These are phyloP conservation scores for Pseudocercospora fijiensis DNA, from an alignment of 2,329 filamentous ascomycete species.

Conservation along the genomic window DNA sequence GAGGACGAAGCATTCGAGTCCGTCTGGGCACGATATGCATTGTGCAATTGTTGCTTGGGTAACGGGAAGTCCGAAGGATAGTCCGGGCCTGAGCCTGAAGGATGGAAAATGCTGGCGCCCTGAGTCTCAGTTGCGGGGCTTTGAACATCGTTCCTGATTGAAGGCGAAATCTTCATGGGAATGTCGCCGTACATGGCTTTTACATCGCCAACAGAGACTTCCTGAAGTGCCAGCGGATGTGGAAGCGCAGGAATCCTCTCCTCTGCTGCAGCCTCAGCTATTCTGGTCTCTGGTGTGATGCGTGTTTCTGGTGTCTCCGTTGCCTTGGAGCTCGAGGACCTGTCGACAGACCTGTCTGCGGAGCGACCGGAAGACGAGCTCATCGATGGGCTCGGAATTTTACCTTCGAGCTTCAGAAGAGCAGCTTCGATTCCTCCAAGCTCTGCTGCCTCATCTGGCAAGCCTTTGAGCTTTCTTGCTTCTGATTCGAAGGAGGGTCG, in stretches of 20 bases:
- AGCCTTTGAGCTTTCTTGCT: constrained; percentile 79
- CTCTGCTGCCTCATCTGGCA: constrained; percentile 67
- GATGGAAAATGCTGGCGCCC: constrained; percentile 38
- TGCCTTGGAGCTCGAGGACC: constrained; percentile 7
- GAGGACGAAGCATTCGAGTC: constrained; percentile 23
- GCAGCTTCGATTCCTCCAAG: constrained; percentile 89
- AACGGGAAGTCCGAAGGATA: constrained; percentile 11
- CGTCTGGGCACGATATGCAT: constrained; percentile 6
- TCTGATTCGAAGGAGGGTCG: constrained; percentile 81
- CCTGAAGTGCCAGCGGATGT: constrained; percentile 12
- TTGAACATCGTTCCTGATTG: constrained; percentile 17
- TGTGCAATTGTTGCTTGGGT: neutral
- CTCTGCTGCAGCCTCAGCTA: constrained; percentile 7
- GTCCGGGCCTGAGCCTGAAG: constrained; percentile 25
- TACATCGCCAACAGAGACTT: constrained; percentile 19
- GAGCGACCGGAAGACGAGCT: constrained; percentile 14
- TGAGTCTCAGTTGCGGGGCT: constrained; percentile 37
- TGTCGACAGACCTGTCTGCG: neutral
- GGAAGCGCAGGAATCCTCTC: constrained; percentile 1
- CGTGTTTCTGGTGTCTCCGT: constrained; percentile 13
- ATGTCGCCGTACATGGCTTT: constrained; percentile 21
- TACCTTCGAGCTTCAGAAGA: constrained; percentile 86
- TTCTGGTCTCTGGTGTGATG: constrained; percentile 2
- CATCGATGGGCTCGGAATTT: constrained; percentile 24
- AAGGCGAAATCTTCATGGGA: constrained; percentile 21